Percentiles rank a stretch among this genome's conserved stretches.
Conservation (phyloP, 768 basidiomycete genomes). For the Mycena kentingensis region DNA sequence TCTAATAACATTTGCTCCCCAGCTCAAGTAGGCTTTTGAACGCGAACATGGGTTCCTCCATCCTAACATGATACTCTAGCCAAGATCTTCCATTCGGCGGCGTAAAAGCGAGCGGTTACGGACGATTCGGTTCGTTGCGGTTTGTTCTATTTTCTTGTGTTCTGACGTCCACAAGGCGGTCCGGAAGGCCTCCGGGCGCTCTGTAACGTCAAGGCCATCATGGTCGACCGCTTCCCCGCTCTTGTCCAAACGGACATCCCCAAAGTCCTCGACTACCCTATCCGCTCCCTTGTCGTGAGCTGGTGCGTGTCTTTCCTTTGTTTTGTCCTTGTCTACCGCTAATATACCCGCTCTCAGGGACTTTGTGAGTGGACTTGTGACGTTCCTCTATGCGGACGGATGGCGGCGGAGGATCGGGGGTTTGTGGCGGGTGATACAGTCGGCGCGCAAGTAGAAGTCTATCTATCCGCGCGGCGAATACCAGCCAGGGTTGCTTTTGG, state of each 20-base stretch:
- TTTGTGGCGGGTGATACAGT: constrained; percentile 40
- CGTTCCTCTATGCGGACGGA: constrained; percentile 54
- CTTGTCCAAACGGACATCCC: constrained; percentile 86
- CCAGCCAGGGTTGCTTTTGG: no score
- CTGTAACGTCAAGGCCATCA: constrained; percentile 86
- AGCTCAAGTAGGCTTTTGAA: constrained; percentile 74
- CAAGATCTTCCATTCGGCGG: constrained; percentile 98
- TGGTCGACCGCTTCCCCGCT: constrained; percentile 84
- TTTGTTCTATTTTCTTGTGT: constrained; percentile 9
- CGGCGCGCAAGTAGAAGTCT: constrained; percentile 40
- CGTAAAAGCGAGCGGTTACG: constrained; percentile 87
- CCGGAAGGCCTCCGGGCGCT: constrained; percentile 89
- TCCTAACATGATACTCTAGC: no score
- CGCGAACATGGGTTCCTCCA: no score
- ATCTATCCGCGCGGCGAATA: no score
- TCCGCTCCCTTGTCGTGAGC: constrained; percentile 69
- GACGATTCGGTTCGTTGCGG: constrained; percentile 82
- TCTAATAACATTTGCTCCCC: constrained; percentile 21
- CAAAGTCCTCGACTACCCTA: constrained; percentile 80
- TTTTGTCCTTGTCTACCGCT: not conserved
- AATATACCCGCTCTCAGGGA: constrained; percentile 39
- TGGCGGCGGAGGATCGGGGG: constrained; percentile 51
- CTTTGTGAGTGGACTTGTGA: constrained; percentile 51
- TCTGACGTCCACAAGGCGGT: constrained; percentile 59
- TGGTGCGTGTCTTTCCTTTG: constrained; percentile 53